These are phyloP conservation scores for Mikania micrantha DNA, from an alignment of 129 eudicot species.

Conservation along the genomic window DNA sequence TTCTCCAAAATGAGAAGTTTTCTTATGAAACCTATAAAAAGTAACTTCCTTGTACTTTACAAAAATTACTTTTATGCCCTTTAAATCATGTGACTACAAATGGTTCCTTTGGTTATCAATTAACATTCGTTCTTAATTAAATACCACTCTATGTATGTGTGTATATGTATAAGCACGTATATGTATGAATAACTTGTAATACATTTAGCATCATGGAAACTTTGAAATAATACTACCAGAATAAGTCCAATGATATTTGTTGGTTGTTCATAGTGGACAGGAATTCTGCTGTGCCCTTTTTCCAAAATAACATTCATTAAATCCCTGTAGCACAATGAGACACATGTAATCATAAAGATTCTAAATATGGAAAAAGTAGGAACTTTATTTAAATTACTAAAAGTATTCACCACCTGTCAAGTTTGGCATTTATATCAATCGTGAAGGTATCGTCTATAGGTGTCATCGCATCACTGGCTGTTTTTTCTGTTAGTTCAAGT, in stretches of 20 bases:
- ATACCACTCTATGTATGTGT: too few relatives aligned
- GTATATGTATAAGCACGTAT: too few relatives aligned
- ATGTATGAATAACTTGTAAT: background rate
- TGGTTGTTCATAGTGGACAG: constrained; percentile 54
- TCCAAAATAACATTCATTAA: constrained; percentile 50
- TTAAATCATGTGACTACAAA: too few relatives aligned
- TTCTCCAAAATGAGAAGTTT: too few relatives aligned
- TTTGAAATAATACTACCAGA: constrained; percentile 26
- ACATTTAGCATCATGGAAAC: background rate
- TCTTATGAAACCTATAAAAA: too few relatives aligned
- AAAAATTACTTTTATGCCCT: too few relatives aligned
- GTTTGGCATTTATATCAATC: constrained; percentile 74
- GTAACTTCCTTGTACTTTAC: too few relatives aligned
- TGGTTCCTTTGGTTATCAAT: too few relatives aligned
- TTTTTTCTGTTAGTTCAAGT: constrained; percentile 80
- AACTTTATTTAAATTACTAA: background rate
- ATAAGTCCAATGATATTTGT: constrained; percentile 65
- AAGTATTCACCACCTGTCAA: constrained; percentile 39
- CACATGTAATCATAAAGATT: constrained; percentile 4
- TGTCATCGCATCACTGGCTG: constrained; percentile 84
- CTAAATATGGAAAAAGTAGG: background rate
- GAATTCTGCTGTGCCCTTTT: constrained; percentile 72
- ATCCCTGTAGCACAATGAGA: constrained; percentile 27
- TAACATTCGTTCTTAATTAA: too few relatives aligned
- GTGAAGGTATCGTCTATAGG: constrained; percentile 77